Conservation (phyloP, 2,329 filamentous ascomycete genomes). For the Stagonosporopsis cucurbitacearum region DNA sequence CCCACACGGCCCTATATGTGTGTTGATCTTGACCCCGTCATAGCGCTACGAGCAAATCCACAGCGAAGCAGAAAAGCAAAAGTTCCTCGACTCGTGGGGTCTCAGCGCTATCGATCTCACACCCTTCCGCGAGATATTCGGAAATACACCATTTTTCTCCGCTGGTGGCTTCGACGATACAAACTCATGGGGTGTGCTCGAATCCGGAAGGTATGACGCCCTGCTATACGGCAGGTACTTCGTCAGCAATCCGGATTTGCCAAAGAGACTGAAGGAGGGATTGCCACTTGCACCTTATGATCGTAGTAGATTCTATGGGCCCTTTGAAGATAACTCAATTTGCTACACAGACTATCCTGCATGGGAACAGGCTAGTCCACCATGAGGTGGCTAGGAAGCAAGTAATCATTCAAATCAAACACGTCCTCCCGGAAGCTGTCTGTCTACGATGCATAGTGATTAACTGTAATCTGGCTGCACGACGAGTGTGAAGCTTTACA, state of each 20-base stretch:
- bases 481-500: not conserved
- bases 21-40: constrained; percentile 38
- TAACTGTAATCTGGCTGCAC: not conserved
- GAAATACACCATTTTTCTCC: constrained; percentile 61
- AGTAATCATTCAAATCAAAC: not conserved
- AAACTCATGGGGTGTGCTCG: constrained; percentile 58
- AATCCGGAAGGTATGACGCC: constrained; percentile 46
- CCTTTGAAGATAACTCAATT: constrained; percentile 21
- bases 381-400: not conserved
- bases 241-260: constrained; percentile 55
- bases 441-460: not conserved
- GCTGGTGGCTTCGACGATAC: constrained; percentile 61
- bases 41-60: constrained; percentile 60
- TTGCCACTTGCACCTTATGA: constrained; percentile 49
- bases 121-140: constrained; percentile 59
- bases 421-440: too few species aligned
- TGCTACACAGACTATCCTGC: constrained; percentile 31
- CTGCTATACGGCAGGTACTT: constrained; percentile 54
- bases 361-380: constrained; percentile 9
- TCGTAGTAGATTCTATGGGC: constrained; percentile 37
- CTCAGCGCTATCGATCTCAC: constrained; percentile 55
- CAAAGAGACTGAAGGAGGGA: constrained; percentile 48
- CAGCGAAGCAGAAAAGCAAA: constrained; percentile 57
- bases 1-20: not conserved
- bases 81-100: constrained; percentile 58